These are phyloP conservation scores for Venturia nashicola DNA, from an alignment of 2,329 filamentous ascomycete genomes.

Conservation along the genomic window DNA sequence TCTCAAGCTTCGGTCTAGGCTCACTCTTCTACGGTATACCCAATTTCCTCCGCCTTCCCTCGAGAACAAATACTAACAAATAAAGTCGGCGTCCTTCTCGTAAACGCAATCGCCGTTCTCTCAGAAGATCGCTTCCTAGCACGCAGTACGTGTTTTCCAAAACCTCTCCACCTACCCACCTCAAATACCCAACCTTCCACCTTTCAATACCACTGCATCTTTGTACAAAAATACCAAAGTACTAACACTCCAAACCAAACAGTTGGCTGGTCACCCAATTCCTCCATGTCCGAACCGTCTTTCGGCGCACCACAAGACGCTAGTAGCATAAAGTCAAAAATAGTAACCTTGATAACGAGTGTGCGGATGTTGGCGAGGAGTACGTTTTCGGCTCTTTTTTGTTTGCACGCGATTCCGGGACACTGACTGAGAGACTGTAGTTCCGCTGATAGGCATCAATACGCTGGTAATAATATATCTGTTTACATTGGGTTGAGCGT, in stretches of 20 bases:
- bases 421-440: constrained; percentile 29
- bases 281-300: constrained; percentile 52
- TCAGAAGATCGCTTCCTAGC: constrained; percentile 91
- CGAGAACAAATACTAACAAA: constrained; percentile 9
- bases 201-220: too few relatives aligned
- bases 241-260: constrained; percentile 2
- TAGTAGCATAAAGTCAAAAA: constrained; percentile 71
- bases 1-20: constrained; percentile 42
- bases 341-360: constrained; percentile 81
- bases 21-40: constrained; percentile 64
- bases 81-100: constrained; percentile 67
- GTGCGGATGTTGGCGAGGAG: constrained; percentile 88
- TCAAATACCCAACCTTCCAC: background rate
- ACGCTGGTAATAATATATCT: constrained; percentile 74
- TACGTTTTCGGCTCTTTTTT: constrained; percentile 33
- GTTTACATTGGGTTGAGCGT: constrained; percentile 55
- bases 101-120: constrained; percentile 87
- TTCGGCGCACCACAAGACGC: constrained; percentile 63
- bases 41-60: background rate
- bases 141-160: constrained; percentile 44
- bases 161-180: background rate
- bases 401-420: background rate
- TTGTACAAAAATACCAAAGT: too few relatives aligned
- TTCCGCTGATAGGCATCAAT: constrained; percentile 77
- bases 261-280: constrained; percentile 68